Conservation (phyloP, 2,329 filamentous ascomycete species). For the Colletotrichum tanaceti region DNA sequence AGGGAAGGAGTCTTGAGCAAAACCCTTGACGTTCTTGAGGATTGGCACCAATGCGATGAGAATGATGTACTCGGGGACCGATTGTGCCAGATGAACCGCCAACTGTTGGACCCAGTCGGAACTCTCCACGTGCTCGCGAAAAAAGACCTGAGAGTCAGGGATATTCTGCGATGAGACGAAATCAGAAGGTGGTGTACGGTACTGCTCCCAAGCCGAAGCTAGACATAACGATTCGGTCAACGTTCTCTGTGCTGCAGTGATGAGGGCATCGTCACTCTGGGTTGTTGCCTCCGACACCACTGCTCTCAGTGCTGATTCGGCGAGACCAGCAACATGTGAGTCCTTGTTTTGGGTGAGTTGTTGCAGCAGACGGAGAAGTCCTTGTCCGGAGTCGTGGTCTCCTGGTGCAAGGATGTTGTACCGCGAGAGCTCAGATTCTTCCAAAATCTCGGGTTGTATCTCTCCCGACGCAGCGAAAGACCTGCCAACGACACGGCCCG, state of each 20-base stretch:
- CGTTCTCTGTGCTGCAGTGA: slow-evolving; percentile 62
- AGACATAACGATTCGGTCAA: slow-evolving; percentile 63
- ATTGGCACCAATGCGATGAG: slow-evolving; percentile 76
- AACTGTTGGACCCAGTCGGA: slow-evolving; percentile 71
- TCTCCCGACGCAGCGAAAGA: slow-evolving; percentile 82
- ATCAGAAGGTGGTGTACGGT: slow-evolving; percentile 67
- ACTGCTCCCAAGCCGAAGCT: slow-evolving; percentile 69
- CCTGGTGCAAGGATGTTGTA: slow-evolving; percentile 61
- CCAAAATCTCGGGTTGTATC: slow-evolving; percentile 69
- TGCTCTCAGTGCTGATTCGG: slow-evolving; percentile 69
- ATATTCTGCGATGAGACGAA: slow-evolving; percentile 35
- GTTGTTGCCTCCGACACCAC: slow-evolving; percentile 66
- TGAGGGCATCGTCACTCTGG: slow-evolving; percentile 59
- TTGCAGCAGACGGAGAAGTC: slow-evolving; percentile 71
- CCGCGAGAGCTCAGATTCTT: slow-evolving; percentile 67
- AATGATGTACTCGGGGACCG: slow-evolving; percentile 72
- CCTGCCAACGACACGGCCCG: slow-evolving; percentile 83
- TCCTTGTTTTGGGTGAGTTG: slow-evolving; percentile 70
- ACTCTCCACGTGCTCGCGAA: slow-evolving; percentile 55
- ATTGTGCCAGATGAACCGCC: slow-evolving; percentile 70
- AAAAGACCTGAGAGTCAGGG: slow-evolving; percentile 50
- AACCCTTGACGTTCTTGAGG: slow-evolving; percentile 71
- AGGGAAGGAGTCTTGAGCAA: slow-evolving; percentile 81
- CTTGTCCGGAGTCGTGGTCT: slow-evolving; percentile 69
- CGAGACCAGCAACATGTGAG: slow-evolving; percentile 66